phyloP scores from a whole-genome alignment of 176 grass and related monocot genomes.

The Oryza punctata region DNA sequence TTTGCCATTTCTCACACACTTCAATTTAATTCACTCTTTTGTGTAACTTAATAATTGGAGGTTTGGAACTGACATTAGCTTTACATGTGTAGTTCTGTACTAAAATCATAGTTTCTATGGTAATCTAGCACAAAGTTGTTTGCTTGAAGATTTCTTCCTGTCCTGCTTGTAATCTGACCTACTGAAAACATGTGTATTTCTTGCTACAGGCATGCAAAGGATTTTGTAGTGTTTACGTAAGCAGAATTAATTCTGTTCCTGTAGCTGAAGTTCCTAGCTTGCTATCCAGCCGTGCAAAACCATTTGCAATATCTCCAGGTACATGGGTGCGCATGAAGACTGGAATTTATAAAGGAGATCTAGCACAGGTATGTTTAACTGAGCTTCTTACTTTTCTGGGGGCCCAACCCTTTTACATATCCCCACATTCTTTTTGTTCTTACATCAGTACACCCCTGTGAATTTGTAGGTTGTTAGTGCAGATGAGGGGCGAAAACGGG shows the following conservation, averaged over 20 bases:
- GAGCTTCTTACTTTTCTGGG: background rate
- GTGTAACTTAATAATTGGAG: constrained; percentile 17
- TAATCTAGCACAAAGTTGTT: constrained; percentile 6
- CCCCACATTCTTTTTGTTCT: constrained; percentile 33
- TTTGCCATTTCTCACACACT: background rate
- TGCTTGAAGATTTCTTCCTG: constrained; percentile 23
- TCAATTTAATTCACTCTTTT: constrained; percentile 4
- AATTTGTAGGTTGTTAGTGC: constrained; percentile 65
- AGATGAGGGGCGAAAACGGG: constrained; percentile 73
- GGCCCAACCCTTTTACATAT: constrained; percentile 26
- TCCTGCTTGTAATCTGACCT: constrained; percentile 18
- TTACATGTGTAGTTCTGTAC: background rate
- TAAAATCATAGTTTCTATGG: constrained; percentile 1
- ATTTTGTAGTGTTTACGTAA: constrained; percentile 82
- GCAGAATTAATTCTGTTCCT: constrained; percentile 70
- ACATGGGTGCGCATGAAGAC: constrained; percentile 90
- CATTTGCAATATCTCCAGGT: constrained; percentile 67
- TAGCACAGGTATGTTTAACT: constrained; percentile 65
- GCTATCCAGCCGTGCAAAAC: constrained; percentile 70
- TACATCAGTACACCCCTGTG: constrained; percentile 29
- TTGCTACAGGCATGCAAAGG: constrained; percentile 92
- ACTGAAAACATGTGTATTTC: constrained; percentile 24
- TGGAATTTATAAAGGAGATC: constrained; percentile 97
- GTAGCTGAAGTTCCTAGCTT: constrained; percentile 78
- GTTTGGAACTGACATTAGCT: background rate